A percentile compares a stretch with the other conserved stretches of the same genome.
These are phyloP conservation scores for Dothistroma septosporum DNA, from an alignment of 2,329 filamentous ascomycete genomes.

Conservation along the genomic window DNA sequence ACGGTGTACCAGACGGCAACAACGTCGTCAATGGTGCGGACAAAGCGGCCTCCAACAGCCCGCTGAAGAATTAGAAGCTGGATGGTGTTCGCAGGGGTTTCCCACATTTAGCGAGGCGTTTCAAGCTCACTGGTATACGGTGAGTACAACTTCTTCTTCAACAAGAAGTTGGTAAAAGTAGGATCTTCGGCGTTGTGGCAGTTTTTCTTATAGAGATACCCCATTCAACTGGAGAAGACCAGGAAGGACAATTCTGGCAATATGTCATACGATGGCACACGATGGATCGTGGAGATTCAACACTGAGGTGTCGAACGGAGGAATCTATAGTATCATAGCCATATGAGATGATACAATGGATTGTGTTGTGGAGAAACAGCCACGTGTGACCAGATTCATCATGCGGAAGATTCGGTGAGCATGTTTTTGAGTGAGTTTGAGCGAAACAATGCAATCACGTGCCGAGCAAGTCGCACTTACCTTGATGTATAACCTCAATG, in stretches of 20 bases:
- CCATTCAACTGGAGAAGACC: constrained; percentile 31
- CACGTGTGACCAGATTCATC: background rate
- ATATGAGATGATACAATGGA: constrained; percentile 1
- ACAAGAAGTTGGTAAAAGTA: constrained; percentile 23
- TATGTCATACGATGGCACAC: background rate
- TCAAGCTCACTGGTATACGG: background rate
- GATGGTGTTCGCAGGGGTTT: constrained; percentile 9
- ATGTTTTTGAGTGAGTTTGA: constrained; percentile 2
- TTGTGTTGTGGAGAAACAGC: background rate
- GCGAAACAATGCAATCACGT: background rate
- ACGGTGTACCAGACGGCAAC: constrained; percentile 31
- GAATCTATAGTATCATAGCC: background rate
- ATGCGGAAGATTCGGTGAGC: background rate
- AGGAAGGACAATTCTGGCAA: background rate
- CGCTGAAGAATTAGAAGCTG: constrained; percentile 25
- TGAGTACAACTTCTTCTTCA: constrained; percentile 24
- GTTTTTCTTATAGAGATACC: constrained; percentile 27
- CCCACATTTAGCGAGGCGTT: constrained; percentile 26
- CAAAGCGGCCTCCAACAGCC: constrained; percentile 24
- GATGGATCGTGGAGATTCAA: background rate
- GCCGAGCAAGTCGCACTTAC: background rate
- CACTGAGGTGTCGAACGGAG: background rate
- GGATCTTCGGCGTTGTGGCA: constrained; percentile 13
- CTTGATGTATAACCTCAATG: constrained; percentile 5
- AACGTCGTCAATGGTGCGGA: constrained; percentile 31